Base-by-base conservation (phyloP, 129 eudicot genomes). In the Tagetes patula region DNA sequence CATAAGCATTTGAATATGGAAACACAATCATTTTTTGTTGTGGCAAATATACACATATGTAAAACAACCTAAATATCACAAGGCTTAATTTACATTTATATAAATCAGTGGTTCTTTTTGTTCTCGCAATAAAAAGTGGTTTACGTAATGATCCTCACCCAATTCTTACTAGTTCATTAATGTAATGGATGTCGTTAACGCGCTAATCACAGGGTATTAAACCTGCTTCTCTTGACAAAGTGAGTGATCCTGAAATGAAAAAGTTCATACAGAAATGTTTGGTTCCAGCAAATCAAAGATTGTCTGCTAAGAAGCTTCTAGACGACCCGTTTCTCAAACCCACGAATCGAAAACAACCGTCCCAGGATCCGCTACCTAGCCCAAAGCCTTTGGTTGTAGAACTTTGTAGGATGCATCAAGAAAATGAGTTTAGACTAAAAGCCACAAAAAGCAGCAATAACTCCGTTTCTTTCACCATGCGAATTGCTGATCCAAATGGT, bases 201-300 rank as follows among this genome's bases (percentile, higher is more conserved):
- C 62, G n/a, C 64, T 55, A 55, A 45, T 55, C 53, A 48, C 83
- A 94, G 98, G 97, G 97, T 4, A 74, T 88, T 40, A 90, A 90
- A 70, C 98, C 97, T 5, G 91, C 86, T 77, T 81, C 98, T 46
- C 89, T 94, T 34, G 56, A 70, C 75, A 88, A 85, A 80, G 96
- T 94, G 41, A 76, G 61, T 41, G 83, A 85, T 84, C 91, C 81
- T 0, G 66, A 83, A 67, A 68, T 88, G 34, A 94, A 86, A 72
- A 82, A 77, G 67, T 90, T 94, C 75, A 88, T 94, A 30, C 87
- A 84, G 83, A 90, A 86, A 80, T 94, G 98, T 80, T 50, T 94
- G 76, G 82, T 80, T 82, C 92, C 85, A 8, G 93, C 89, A 11
- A 79, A 86, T 46, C 70, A 80, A 59, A 90, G 98, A 78, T 67